phyloP scores from a whole-genome alignment of 768 basidiomycete species.

The Cyclocybe aegerita region DNA sequence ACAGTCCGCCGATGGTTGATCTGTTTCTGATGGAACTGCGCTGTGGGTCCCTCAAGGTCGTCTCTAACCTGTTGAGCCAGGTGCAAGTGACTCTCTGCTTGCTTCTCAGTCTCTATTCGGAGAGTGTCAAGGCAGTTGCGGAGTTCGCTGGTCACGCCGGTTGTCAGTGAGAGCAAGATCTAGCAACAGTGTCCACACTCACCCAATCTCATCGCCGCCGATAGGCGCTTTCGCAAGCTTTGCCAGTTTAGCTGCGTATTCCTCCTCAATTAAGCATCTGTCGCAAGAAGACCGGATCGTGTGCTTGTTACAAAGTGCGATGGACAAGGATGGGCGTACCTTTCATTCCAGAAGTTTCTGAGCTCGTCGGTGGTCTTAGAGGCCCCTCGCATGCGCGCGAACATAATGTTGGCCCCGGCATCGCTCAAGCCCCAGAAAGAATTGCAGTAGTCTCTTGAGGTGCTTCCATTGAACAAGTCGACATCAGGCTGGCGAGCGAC shows the following conservation, averaged over 20 bases:
- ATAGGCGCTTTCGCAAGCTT: slow-evolving; percentile 76
- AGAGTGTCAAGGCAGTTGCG: slow-evolving; percentile 79
- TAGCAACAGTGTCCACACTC: slow-evolving; percentile 26
- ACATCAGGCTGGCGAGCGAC: slow-evolving; percentile 44
- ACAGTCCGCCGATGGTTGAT: slow-evolving; percentile 65
- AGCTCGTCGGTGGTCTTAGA: slow-evolving; percentile 87
- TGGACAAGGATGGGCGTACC: slow-evolving; percentile 50
- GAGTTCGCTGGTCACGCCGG: slow-evolving; percentile 57
- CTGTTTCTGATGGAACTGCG: slow-evolving; percentile 62
- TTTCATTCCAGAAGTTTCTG: slow-evolving; percentile 87
- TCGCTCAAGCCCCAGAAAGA: slow-evolving; percentile 92
- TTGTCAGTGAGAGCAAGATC: slow-evolving; percentile 1
- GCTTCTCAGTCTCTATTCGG: slow-evolving; percentile 78
- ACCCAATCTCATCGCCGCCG: slow-evolving; percentile 94
- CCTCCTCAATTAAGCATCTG: slow-evolving; percentile 90
- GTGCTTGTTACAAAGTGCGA: not conserved
- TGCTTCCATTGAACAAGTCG: slow-evolving; percentile 42
- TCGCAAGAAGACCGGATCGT: slow-evolving; percentile 7
- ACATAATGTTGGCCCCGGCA: slow-evolving; percentile 84
- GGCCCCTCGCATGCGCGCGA: slow-evolving; percentile 84
- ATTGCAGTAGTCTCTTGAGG: slow-evolving; percentile 82
- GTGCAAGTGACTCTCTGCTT: slow-evolving; percentile 67
- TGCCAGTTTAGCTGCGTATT: slow-evolving; percentile 81
- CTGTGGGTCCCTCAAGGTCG: slow-evolving; percentile 66
- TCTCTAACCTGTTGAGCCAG: slow-evolving; percentile 72